These are phyloP conservation scores for Pelargonium myrrhifolium DNA, from an alignment of 441 rosid genomes.

Conservation along the genomic window DNA sequence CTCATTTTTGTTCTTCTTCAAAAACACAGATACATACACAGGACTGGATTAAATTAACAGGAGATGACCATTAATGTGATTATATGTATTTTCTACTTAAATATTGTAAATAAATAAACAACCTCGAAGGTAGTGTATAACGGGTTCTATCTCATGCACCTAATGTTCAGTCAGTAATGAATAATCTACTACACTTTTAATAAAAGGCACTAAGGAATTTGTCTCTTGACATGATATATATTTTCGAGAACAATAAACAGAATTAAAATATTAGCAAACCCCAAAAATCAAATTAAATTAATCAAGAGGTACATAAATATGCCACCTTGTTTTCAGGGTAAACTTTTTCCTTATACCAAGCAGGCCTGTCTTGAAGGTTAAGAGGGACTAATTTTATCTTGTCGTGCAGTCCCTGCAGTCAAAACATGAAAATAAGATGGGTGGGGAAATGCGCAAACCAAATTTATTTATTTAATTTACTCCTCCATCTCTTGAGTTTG, in stretches of 20 bases:
- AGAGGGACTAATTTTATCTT: constrained; percentile 47
- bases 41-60: not conserved
- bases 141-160: not conserved
- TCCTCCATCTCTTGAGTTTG: too few relatives aligned
- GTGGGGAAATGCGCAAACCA: too few relatives aligned
- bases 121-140: not conserved
- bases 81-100: not conserved
- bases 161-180: not conserved
- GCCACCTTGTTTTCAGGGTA: constrained; percentile 41
- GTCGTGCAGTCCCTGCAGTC: constrained; percentile 51
- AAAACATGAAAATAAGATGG: not conserved
- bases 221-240: too few relatives aligned
- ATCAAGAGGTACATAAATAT: not conserved
- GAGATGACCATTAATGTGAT: not conserved
- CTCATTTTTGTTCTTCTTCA: not conserved
- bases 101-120: not conserved
- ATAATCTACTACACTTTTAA: not conserved
- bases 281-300: not conserved
- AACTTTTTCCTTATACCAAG: constrained; percentile 54
- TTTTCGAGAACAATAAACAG: too few relatives aligned
- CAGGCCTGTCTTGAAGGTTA: constrained; percentile 39
- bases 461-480: too few relatives aligned
- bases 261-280: too few relatives aligned
- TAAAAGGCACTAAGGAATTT: not conserved
- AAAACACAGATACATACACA: not conserved